phyloP scores from a whole-genome alignment of 2,329 filamentous ascomycete genomes.

The Colletotrichum australisinense region DNA sequence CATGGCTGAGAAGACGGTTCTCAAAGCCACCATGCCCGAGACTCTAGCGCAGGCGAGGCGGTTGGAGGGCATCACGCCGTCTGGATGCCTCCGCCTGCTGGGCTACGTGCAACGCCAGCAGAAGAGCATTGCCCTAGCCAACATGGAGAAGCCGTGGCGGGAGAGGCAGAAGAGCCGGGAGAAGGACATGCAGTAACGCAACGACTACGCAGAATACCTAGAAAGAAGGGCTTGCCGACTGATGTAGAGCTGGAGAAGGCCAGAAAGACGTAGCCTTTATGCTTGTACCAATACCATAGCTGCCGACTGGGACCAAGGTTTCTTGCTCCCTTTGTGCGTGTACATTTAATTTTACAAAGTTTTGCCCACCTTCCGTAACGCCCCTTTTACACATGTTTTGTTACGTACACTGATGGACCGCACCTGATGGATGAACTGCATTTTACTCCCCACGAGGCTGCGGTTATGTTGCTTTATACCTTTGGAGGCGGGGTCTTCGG shows the following conservation, averaged over 20 bases:
- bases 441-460: not conserved
- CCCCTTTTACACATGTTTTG: not conserved
- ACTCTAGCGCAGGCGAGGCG: conserved; percentile 89
- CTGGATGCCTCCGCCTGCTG: conserved; percentile 70
- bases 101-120: conserved; percentile 63
- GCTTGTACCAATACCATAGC: not conserved
- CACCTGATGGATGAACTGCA: not conserved
- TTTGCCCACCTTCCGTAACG: not conserved
- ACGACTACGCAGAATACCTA: not conserved
- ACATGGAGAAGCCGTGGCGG: not conserved
- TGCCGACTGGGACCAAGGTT: not conserved
- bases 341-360: conserved; percentile 8
- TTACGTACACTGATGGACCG: not conserved
- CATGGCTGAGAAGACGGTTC: conserved; percentile 78
- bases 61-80: conserved; percentile 81
- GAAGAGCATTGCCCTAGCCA: conserved; percentile 19
- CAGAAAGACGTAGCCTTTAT: not conserved
- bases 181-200: not conserved
- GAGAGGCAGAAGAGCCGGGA: not conserved
- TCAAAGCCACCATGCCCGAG: conserved; percentile 80
- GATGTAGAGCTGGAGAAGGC: not conserved
- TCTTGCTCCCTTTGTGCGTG: not conserved
- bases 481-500: conserved; percentile 17
- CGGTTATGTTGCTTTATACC: not conserved
- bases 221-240: not conserved